phyloP scores from a whole-genome alignment of 331 rosid genomes.

The Malus hybrid region DNA sequence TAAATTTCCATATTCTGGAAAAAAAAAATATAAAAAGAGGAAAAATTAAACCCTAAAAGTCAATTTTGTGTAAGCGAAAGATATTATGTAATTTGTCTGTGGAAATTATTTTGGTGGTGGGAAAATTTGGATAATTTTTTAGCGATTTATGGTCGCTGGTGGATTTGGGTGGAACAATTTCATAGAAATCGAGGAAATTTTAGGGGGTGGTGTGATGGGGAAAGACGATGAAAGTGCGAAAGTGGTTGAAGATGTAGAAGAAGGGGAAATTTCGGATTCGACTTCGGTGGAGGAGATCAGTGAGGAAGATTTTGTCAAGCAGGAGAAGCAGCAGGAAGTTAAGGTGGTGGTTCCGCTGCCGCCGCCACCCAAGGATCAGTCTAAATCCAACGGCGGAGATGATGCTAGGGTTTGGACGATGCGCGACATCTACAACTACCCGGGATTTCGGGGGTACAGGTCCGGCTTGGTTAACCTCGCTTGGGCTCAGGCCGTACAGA shows the following conservation, averaged over 20 bases:
- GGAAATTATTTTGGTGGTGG: neutral
- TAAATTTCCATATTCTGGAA: slow-evolving; percentile 13
- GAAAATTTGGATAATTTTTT: slow-evolving; percentile 2
- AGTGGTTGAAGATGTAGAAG: slow-evolving; percentile 73
- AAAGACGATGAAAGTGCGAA: slow-evolving; percentile 30
- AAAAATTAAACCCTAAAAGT: slow-evolving; percentile 10
- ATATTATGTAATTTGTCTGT: neutral
- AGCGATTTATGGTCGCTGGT: slow-evolving; percentile 44
- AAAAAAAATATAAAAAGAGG: neutral
- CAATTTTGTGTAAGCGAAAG: neutral
- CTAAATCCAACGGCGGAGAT: slow-evolving; percentile 29
- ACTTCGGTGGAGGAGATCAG: slow-evolving; percentile 90
- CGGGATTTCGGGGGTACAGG: slow-evolving; percentile 55
- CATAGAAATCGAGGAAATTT: slow-evolving; percentile 11
- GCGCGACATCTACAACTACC: slow-evolving; percentile 63
- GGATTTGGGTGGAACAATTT: slow-evolving; percentile 26
- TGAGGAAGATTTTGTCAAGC: slow-evolving; percentile 72
- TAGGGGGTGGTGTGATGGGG: slow-evolving; percentile 36
- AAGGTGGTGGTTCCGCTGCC: neutral
- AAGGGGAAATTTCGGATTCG: slow-evolving; percentile 90
- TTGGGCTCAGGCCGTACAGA: slow-evolving; percentile 98
- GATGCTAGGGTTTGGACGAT: slow-evolving; percentile 72
- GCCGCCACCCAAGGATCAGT: slow-evolving; percentile 2
- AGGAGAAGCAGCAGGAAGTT: slow-evolving; percentile 20
- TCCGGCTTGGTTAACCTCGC: slow-evolving; percentile 70